Evolutionary conservation across 768 basidiomycete species (phyloP).

Genomic region (Chalciporus chontae): DNA sequence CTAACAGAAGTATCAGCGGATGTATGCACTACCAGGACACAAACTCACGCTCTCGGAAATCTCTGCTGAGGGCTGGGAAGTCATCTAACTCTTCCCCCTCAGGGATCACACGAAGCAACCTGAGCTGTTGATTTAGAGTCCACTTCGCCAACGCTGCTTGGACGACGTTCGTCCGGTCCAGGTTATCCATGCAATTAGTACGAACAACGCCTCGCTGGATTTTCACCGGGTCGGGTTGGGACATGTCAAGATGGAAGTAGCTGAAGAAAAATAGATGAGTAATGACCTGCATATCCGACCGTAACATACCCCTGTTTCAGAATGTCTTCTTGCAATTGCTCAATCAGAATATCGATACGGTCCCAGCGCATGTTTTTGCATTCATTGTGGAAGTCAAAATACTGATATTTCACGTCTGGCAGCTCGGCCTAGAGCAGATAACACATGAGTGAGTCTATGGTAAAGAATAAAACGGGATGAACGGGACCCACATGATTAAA

Average conservation of each 20-base stretch:
- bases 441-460: background rate
- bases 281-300: background rate
- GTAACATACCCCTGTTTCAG: slow-evolving; percentile 55
- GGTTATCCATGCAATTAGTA: slow-evolving; percentile 97
- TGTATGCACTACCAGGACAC: background rate
- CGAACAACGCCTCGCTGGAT: slow-evolving; percentile 78
- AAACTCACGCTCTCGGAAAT: slow-evolving; percentile 82
- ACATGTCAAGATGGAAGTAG: slow-evolving; percentile 71
- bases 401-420: slow-evolving; percentile 76
- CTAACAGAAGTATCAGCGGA: slow-evolving; percentile 39
- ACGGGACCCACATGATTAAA: slow-evolving; percentile 50
- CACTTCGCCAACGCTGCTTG: slow-evolving; percentile 89
- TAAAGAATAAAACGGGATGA: slow-evolving; percentile 4
- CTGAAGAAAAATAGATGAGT: slow-evolving; percentile 35
- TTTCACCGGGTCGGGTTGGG: slow-evolving; percentile 43
- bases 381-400: slow-evolving; percentile 97
- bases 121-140: slow-evolving; percentile 76
- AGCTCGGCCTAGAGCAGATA: slow-evolving; percentile 47
- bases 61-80: slow-evolving; percentile 70
- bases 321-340: slow-evolving; percentile 69
- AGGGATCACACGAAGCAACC: slow-evolving; percentile 65
- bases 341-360: slow-evolving; percentile 79
- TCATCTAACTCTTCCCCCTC: slow-evolving; percentile 75
- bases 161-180: slow-evolving; percentile 96
- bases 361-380: slow-evolving; percentile 96